Evolutionary conservation across 2,329 filamentous ascomycete species (phyloP), one percentile per base, ranked within the genome.

Genomic region (Aspergillus sp.): DNA sequence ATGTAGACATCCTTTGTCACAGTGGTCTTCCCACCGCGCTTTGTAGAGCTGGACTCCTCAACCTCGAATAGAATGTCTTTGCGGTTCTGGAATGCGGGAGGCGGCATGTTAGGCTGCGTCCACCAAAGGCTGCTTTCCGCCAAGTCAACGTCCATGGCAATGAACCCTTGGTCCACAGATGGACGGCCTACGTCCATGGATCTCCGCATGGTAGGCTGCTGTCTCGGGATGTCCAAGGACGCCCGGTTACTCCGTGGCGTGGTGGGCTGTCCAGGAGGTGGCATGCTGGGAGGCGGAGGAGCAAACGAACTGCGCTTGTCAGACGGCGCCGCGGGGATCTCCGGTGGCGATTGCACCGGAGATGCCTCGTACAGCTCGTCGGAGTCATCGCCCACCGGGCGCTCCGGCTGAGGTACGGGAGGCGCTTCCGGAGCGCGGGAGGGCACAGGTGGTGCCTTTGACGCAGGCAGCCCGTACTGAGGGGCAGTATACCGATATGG

Each of bases 101-200:
- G 94, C 1, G 92, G 81, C 34, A 84, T 84, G 57, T 89, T 89
- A 10, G 87, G 80, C 64, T 92, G 86, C 34, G 88, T 84, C 92
- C 93, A 99, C 94, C 94, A 99, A 47, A 87, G 82, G 16, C 85
- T 88, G 46, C 81, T 80, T 42, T 82, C 78, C 11, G 84, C 86
- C 34, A 97, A 78, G 64, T 97, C 92, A 51, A 97, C 74, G 55
- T 97, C 92, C 51, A 86, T 87, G 38, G 94, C 94, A 57, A 97
- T 93, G 66, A 86, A 95, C 1, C 91, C 89, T 42, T 87, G 85
- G 59, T 93, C 89, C 54, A 86, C 81, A 5, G 87, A 88, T 1
- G 89, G 87, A 44, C 93, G 84, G 36, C 81, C 73, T 51, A 88
- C 77, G 60, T 99, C 94, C 71, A 89, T 84, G 3, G 91, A 96